Evolutionary conservation across 1,139 yeast genomes (phyloP).

Genomic region (Pichia sp.): DNA sequence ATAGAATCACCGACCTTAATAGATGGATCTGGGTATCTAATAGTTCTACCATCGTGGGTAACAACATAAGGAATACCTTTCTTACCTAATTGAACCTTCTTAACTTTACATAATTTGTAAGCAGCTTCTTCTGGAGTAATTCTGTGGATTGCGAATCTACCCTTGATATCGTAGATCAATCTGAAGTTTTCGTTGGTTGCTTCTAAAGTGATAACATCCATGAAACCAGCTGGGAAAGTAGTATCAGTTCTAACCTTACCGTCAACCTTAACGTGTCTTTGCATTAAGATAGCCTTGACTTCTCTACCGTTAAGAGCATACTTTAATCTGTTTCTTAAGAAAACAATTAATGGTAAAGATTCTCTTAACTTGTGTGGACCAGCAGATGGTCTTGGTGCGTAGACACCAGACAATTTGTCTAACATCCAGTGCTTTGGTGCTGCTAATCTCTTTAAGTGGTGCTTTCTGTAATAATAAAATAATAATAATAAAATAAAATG

Average conservation of each 20-base stretch:
- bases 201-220: conserved; percentile 95
- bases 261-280: conserved; percentile 98
- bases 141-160: conserved; percentile 99
- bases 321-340: conserved; percentile 99
- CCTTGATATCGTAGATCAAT: conserved; percentile 95
- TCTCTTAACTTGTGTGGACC: conserved; percentile 99
- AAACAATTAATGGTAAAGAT: conserved; percentile 95
- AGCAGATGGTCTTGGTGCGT: conserved; percentile 99
- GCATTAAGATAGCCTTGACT: conserved; percentile 98
- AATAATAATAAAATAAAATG: not conserved
- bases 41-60: conserved; percentile 98
- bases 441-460: conserved; percentile 96
- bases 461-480: conserved; percentile 43
- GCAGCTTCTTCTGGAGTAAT: conserved; percentile 97
- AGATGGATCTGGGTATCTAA: conserved; percentile 98
- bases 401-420: conserved; percentile 99
- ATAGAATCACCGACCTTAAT: conserved; percentile 96
- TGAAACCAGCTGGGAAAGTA: conserved; percentile 98
- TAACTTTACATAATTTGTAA: conserved; percentile 96
- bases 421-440: conserved; percentile 99
- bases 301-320: conserved; percentile 99
- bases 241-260: conserved; percentile 99
- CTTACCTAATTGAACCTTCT: conserved; percentile 96
- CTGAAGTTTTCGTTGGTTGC: conserved; percentile 99
- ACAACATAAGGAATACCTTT: conserved; percentile 97